Evolutionary conservation across 1,284 basidiomycete genomes (phyloP).

Genomic region (Boletellus deceptivus): DNA sequence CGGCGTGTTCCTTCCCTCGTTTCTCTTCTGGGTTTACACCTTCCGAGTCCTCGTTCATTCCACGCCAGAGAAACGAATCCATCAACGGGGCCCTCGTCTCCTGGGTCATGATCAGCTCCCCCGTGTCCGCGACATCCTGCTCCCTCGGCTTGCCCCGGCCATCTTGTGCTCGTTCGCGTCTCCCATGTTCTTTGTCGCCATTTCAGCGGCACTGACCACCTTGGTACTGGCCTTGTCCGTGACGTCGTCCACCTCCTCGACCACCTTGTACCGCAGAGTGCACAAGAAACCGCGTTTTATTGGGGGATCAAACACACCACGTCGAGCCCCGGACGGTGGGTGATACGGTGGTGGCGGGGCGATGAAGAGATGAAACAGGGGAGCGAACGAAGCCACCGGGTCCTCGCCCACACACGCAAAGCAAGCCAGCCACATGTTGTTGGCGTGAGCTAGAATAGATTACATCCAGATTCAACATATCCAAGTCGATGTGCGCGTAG

Average conservation of each 20-base stretch:
- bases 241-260: neutral
- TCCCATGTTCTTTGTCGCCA: too few relatives aligned
- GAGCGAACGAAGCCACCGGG: too few relatives aligned
- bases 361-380: too few relatives aligned
- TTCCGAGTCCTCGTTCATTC: too few relatives aligned
- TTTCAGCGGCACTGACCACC: too few relatives aligned
- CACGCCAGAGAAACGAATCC: too few relatives aligned
- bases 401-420: too few relatives aligned
- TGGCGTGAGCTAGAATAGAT: constrained; percentile 11
- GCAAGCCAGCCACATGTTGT: too few relatives aligned
- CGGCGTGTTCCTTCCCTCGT: neutral
- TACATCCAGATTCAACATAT: constrained; percentile 17
- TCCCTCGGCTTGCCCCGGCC: constrained; percentile 30
- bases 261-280: constrained; percentile 3
- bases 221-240: too few relatives aligned
- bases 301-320: neutral
- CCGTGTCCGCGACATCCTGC: constrained; percentile 31
- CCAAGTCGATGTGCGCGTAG: constrained; percentile 4
- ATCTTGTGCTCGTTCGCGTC: too few relatives aligned
- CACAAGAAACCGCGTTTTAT: constrained; percentile 22
- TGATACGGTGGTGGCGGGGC: too few relatives aligned
- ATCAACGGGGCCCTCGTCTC: neutral
- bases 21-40: neutral
- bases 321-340: too few relatives aligned
- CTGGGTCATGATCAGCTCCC: constrained; percentile 18